Conservation (phyloP, 441 rosid species). For the Croton laevigatus region DNA sequence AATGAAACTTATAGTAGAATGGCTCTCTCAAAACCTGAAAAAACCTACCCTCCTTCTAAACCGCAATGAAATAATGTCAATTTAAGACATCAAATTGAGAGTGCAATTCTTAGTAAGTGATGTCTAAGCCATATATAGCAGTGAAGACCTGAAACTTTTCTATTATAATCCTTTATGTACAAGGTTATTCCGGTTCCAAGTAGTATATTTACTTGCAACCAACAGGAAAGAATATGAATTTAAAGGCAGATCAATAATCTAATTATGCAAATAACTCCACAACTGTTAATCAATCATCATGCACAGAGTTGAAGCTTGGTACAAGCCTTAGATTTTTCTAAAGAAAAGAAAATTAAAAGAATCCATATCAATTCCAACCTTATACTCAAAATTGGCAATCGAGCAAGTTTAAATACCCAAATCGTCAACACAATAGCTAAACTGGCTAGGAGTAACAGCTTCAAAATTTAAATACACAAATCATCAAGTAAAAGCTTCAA, state of each 20-base stretch:
- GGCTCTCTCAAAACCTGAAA: too few relatives aligned
- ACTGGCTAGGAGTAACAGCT: too few relatives aligned
- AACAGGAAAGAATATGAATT: not conserved
- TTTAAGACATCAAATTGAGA: not conserved
- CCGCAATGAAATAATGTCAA: too few relatives aligned
- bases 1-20: too few relatives aligned
- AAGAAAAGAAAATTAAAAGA: constrained; percentile 4
- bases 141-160: not conserved
- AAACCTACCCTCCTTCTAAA: too few relatives aligned
- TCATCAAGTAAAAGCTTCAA: too few relatives aligned
- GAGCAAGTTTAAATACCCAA: too few relatives aligned
- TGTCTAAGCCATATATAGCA: not conserved
- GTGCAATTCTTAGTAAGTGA: not conserved
- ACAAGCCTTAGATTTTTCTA: not conserved
- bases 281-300: not conserved
- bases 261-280: not conserved
- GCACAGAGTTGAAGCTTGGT: not conserved
- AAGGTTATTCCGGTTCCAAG: not conserved
- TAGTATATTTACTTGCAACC: not conserved
- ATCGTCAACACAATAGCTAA: too few relatives aligned
- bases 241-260: not conserved
- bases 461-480: too few relatives aligned
- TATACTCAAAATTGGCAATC: too few relatives aligned
- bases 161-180: not conserved
- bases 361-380: too few relatives aligned